Evolutionary conservation across 129 eudicot species (phyloP), one percentile per base, ranked within the genome.

Genomic region (Lactuca sativa): DNA sequence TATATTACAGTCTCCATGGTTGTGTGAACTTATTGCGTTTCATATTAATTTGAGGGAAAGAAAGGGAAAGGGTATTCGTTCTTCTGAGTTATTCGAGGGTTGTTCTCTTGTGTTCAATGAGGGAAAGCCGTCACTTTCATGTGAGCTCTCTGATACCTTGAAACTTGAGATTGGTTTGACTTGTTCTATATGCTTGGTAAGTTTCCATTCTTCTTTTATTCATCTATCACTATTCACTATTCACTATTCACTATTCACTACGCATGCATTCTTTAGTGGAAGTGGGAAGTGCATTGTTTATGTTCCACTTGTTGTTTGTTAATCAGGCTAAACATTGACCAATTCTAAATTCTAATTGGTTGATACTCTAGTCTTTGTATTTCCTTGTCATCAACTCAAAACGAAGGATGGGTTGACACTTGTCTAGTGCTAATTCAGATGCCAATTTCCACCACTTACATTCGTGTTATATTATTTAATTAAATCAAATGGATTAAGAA

Each of bases 1-100:
- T 78, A 86, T 92, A 71, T 96, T 92, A 8, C 96, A 89, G 66
- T 92, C 98, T 41, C 98, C 98, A 41, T 92, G 98, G 98, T 88
- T 92, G 1, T 86, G 95, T 73, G 98, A 92, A 75, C 92, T 92
- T 12, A 85, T 92, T 77, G 98, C 96, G 17, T 89, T 89, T 61
- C 96, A 92, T 83, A 78, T 92, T 60, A 92, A 89, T 54, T 44
- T 86, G 78, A 79, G 95, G 79, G 89, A 83, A 59, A 80, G 85
- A 18, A 73, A 79, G 13, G 43, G 56, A 16, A 69, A 71, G 14
- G 58, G 58, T n/a, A 73, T 79, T 69, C 77, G 74, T 36, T 71
- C 75, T 31, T 69, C 88, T 76, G 81, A 77, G 10, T 60, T 84
- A 16, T 86, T 86, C 49, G 89, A 89, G 54, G 90, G 83, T 5